A percentile compares a stretch with the other conserved stretches of the same genome.
Evolutionary conservation across 495 filamentous ascomycete species (phyloP).

Genomic region (Podospora sp.): DNA sequence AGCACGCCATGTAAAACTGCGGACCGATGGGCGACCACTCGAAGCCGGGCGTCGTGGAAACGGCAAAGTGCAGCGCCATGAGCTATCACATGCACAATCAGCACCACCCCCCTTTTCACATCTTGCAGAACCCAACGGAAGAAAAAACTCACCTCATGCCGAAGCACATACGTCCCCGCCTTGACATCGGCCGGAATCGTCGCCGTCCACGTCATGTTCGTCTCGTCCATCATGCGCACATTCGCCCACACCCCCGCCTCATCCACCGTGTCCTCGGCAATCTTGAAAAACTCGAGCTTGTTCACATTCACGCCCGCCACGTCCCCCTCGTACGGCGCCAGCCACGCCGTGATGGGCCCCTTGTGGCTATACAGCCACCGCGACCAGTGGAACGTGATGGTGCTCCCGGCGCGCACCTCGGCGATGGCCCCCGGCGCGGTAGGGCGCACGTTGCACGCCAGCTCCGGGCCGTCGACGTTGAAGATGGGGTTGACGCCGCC

Average conservation of each 20-base stretch:
- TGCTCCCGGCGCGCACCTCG: slow-evolving; percentile 51
- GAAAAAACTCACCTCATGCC: slow-evolving; percentile 56
- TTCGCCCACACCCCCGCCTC: slow-evolving; percentile 49
- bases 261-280: slow-evolving; percentile 56
- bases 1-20: slow-evolving; percentile 67
- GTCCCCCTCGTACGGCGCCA: slow-evolving; percentile 27
- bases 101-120: neutral
- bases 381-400: slow-evolving; percentile 59
- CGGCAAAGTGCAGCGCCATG: slow-evolving; percentile 29
- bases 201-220: slow-evolving; percentile 60
- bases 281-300: slow-evolving; percentile 68
- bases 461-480: slow-evolving; percentile 47
- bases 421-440: slow-evolving; percentile 50
- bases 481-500: slow-evolving; percentile 46
- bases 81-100: slow-evolving; percentile 19
- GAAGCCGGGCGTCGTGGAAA: slow-evolving; percentile 19
- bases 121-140: neutral
- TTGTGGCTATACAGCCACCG: slow-evolving; percentile 63
- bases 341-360: slow-evolving; percentile 57
- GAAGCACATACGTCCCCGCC: slow-evolving; percentile 63
- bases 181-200: slow-evolving; percentile 58
- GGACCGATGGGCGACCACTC: slow-evolving; percentile 43
- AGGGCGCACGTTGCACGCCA: slow-evolving; percentile 63
- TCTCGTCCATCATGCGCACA: slow-evolving; percentile 48
- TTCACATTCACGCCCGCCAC: slow-evolving; percentile 59